Conservation (phyloP, 345 rosid species). For the Geranium rotundifolium region DNA sequence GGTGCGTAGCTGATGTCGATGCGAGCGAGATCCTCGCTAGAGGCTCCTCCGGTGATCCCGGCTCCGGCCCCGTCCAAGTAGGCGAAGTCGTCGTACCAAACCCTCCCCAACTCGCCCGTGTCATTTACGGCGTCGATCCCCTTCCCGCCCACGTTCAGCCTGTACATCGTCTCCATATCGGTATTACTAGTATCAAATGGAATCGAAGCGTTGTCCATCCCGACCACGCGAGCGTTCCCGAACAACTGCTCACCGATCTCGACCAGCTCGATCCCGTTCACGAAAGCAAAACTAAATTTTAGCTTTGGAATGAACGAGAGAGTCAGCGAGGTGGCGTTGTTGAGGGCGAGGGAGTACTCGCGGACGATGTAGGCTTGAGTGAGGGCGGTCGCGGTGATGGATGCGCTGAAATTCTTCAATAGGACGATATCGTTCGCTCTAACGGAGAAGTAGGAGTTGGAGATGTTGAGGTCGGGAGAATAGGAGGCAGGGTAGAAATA, state of each 20-base stretch:
- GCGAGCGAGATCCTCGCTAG: constrained; percentile 1
- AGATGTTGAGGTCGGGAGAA: constrained; percentile 22
- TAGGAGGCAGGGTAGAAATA: constrained; percentile 63
- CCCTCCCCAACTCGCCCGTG: constrained; percentile 35
- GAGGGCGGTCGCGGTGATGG: constrained; percentile 56
- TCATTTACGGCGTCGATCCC: constrained; percentile 46
- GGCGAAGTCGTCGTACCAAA: constrained; percentile 66
- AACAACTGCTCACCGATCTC: constrained; percentile 41
- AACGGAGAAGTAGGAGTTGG: constrained; percentile 50
- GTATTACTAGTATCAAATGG: constrained; percentile 17
- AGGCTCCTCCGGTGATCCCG: constrained; percentile 29
- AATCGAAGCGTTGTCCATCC: constrained; percentile 24
- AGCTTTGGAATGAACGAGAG: constrained; percentile 44
- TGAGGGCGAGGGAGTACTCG: constrained; percentile 52
- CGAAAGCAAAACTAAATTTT: constrained; percentile 36
- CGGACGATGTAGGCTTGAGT: constrained; percentile 53
- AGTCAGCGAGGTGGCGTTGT: constrained; percentile 17
- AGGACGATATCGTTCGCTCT: constrained; percentile 38
- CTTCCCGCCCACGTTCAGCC: constrained; percentile 66
- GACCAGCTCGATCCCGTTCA: constrained; percentile 66
- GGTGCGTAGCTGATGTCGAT: constrained; percentile 19
- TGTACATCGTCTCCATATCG: constrained; percentile 49
- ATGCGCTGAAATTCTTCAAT: constrained; percentile 61
- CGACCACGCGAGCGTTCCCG: constrained; percentile 36
- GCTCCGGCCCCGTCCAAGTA: constrained; percentile 38